phyloP scores from a whole-genome alignment of 2,329 filamentous ascomycete genomes.

The Sporothrix luriei region DNA sequence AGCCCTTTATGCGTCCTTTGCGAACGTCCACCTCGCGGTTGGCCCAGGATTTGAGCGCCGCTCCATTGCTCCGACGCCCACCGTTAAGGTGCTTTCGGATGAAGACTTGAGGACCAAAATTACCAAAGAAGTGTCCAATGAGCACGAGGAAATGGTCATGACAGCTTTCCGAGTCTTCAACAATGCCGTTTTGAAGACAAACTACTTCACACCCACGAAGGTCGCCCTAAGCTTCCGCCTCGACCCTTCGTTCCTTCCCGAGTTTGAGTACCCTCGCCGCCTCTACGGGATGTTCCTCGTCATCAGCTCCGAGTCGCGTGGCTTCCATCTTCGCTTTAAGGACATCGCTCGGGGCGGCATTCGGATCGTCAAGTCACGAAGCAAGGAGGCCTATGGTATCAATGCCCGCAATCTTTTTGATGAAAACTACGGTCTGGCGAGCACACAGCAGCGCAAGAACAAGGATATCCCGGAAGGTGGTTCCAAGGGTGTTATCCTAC shows the following conservation, averaged over 20 bases:
- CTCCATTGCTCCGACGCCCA: slow-evolving; percentile 58
- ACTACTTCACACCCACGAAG: slow-evolving; percentile 96
- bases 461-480: slow-evolving; percentile 99
- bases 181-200: slow-evolving; percentile 89
- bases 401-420: slow-evolving; percentile 96
- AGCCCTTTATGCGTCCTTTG: slow-evolving; percentile 87
- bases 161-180: slow-evolving; percentile 96
- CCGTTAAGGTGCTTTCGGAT: slow-evolving; percentile 72
- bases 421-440: slow-evolving; percentile 97
- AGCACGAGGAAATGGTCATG: slow-evolving; percentile 99
- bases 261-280: slow-evolving; percentile 88
- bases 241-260: slow-evolving; percentile 83
- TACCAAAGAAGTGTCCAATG: slow-evolving; percentile 77
- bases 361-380: slow-evolving; percentile 96
- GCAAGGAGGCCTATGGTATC: slow-evolving; percentile 92
- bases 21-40: slow-evolving; percentile 73
- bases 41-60: slow-evolving; percentile 55
- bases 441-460: slow-evolving; percentile 99
- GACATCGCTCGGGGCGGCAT: slow-evolving; percentile 97
- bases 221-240: slow-evolving; percentile 96
- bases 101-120: slow-evolving; percentile 74
- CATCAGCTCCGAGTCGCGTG: slow-evolving; percentile 93
- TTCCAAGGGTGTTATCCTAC: slow-evolving; percentile 94
- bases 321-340: slow-evolving; percentile 96
- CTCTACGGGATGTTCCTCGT: slow-evolving; percentile 99